Conservation (phyloP, 306 rosid genomes). For the Herpetospermum pedunculosum region DNA sequence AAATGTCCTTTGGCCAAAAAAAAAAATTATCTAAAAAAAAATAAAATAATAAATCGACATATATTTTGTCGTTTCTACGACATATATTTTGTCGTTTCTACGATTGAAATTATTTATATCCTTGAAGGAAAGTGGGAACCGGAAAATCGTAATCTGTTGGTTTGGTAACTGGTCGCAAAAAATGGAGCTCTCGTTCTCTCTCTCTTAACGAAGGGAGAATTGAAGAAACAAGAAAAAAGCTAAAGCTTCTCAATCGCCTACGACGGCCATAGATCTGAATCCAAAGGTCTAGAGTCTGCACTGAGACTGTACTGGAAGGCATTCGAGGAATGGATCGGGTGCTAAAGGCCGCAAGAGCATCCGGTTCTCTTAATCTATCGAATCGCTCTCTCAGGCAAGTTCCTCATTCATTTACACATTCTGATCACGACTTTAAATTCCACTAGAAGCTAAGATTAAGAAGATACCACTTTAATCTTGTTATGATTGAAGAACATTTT, state of each 20-base stretch:
- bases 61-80: not conserved
- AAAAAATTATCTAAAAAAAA: too few species aligned
- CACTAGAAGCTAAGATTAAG: not conserved
- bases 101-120: not conserved
- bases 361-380: conserved; percentile 94
- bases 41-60: not conserved
- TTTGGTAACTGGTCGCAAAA: not conserved
- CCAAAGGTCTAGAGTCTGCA: not conserved
- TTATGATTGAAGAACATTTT: not conserved
- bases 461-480: not conserved
- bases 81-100: not conserved
- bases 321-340: conserved; percentile 52
- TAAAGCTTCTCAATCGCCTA: not conserved
- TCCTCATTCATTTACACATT: not conserved
- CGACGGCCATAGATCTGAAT: not conserved
- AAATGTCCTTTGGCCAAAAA: too few species aligned
- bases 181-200: not conserved
- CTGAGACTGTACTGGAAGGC: not conserved
- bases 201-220: not conserved
- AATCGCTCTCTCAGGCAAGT: conserved; percentile 72
- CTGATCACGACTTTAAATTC: not conserved
- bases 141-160: not conserved
- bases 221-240: not conserved
- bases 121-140: not conserved
- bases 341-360: conserved; percentile 74